Base-by-base conservation (phyloP, 805 yeast genomes). In the Metschnikowia borealis region DNA sequence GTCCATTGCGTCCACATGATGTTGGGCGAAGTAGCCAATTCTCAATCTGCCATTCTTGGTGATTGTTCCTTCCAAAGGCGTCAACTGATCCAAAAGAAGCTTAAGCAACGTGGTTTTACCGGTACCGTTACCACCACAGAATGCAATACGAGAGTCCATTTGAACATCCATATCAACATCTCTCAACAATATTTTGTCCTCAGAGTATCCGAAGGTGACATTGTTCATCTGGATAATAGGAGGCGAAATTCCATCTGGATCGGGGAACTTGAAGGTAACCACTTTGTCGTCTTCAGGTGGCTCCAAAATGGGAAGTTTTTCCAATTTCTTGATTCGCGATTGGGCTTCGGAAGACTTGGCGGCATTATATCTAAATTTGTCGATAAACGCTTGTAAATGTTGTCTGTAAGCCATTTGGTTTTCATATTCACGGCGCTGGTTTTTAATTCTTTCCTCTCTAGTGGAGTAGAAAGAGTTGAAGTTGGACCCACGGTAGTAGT, bases 101-200 rank as follows among this genome's bases (percentile, higher is more conserved):
- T 92, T 92, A 64, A 94, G 78, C 54, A 94, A 74, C 2, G 99
- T 94, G 10, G 99, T 91, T 69, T 94, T 94, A 87, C 99, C 99
- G 65, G 97, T 89, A 74, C 99, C 99, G 67, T 94, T 94, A 53
- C 97, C 98, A 79, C 99, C 99, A 52, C 94, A 96, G 53, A 94
- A 77, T 0, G 98, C 99, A 61, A 94, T 87, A 68, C 99, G 81
- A 1, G 97, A 90, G 62, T 91, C 88, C 88, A 92, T 77, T 68
- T 89, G 96, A 48, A 94, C 89, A 58, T 89, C 96, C 54, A 94
- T 68, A 58, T 91, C 96, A 38, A 91, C 97, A 59, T 89, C 75
- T 31, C 78, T 77, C 55, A 92, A 71, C 51, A 91, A 69, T 31
- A 89, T 71, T 49, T 82, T 83, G 2, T 74, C 73, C 6, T 86